These are phyloP conservation scores for Carallia pectinifolia DNA, from an alignment of 345 rosid genomes.

Conservation along the genomic window DNA sequence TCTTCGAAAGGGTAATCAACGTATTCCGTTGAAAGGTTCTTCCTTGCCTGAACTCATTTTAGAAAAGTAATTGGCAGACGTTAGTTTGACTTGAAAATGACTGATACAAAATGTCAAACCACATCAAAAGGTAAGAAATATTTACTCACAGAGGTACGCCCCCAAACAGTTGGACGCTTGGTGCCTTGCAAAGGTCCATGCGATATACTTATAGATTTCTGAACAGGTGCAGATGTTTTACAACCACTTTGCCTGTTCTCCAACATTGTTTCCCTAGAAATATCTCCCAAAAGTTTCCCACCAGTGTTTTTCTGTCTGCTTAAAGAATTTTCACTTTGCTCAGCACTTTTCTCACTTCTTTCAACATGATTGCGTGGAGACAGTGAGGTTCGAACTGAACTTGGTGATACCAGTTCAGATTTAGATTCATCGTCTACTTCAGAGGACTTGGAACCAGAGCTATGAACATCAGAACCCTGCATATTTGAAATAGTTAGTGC, in stretches of 20 bases:
- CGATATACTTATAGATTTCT: constrained; percentile 41
- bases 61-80: neutral
- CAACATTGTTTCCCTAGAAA: constrained; percentile 27
- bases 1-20: constrained; percentile 51
- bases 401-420: constrained; percentile 30
- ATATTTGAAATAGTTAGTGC: constrained; percentile 11
- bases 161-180: constrained; percentile 46
- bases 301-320: constrained; percentile 22
- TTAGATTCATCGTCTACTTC: constrained; percentile 27
- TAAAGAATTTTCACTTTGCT: constrained; percentile 22
- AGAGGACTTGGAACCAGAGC: constrained; percentile 39
- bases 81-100: constrained; percentile 2
- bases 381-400: constrained; percentile 31
- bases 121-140: constrained; percentile 6
- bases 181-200: constrained; percentile 35
- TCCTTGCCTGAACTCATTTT: constrained; percentile 58
- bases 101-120: constrained; percentile 7
- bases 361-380: constrained; percentile 27
- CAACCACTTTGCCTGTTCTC: constrained; percentile 27
- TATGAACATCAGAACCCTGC: constrained; percentile 47
- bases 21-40: constrained; percentile 78
- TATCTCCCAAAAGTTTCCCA: constrained; percentile 28
- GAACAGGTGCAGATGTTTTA: constrained; percentile 26
- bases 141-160: constrained; percentile 73
- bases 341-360: constrained; percentile 26